Evolutionary conservation across 441 rosid species (phyloP).

Genomic region (Bruguiera hainesii): DNA sequence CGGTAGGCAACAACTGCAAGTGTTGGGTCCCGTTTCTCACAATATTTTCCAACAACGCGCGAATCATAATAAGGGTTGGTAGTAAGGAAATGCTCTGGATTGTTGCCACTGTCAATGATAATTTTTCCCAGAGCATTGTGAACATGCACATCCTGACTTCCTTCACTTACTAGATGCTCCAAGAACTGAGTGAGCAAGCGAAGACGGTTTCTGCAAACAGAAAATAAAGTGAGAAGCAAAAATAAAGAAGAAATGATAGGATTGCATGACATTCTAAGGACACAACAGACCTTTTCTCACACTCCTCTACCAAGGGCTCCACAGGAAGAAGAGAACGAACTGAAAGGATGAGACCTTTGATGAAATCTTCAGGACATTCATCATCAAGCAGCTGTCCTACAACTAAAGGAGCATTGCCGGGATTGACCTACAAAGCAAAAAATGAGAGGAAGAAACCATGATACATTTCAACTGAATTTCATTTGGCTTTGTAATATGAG

Average conservation of each 20-base stretch:
- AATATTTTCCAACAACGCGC: constrained; percentile 95
- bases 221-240: constrained; percentile 6
- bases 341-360: constrained; percentile 90
- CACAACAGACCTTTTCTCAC: constrained; percentile 80
- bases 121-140: constrained; percentile 99
- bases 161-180: constrained; percentile 99
- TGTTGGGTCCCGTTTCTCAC: constrained; percentile 99
- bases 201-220: constrained; percentile 83
- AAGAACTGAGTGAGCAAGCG: constrained; percentile 98
- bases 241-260: constrained; percentile 12
- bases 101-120: constrained; percentile 96
- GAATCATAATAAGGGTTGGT: constrained; percentile 99
- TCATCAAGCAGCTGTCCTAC: constrained; percentile 96
- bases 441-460: background rate
- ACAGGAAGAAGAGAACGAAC: constrained; percentile 99
- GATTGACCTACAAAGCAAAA: constrained; percentile 58
- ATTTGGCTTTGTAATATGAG: background rate
- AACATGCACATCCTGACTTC: constrained; percentile 99
- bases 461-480: background rate
- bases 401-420: constrained; percentile 88
- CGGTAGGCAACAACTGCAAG: constrained; percentile 98
- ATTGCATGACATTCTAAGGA: constrained; percentile 8
- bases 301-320: constrained; percentile 96
- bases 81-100: constrained; percentile 98
- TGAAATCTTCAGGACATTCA: constrained; percentile 92